phyloP scores from a whole-genome alignment of 2,329 filamentous ascomycete species.

The Neofusicoccum umdonicola region DNA sequence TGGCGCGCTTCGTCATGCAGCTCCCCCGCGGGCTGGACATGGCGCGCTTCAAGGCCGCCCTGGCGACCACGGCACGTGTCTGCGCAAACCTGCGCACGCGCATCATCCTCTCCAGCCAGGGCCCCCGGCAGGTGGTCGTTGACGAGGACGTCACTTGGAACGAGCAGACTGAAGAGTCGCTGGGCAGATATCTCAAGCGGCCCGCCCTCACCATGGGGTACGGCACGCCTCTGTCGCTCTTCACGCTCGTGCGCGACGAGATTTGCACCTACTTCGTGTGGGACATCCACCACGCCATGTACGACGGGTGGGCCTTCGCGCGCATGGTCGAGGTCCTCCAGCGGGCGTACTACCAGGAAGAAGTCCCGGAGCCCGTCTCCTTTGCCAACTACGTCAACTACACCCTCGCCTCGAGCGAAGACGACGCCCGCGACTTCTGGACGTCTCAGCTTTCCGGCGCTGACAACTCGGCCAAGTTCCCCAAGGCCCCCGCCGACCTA shows the following conservation, averaged over 20 bases:
- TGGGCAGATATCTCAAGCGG: background rate
- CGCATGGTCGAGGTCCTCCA: background rate
- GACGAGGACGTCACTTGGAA: background rate
- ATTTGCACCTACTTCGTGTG: background rate
- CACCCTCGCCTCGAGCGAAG: background rate
- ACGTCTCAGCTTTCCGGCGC: background rate
- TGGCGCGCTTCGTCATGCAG: constrained; percentile 36
- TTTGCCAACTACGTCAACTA: background rate
- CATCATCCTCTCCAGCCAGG: background rate
- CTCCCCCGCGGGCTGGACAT: constrained; percentile 24
- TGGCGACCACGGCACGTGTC: background rate
- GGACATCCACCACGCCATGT: background rate
- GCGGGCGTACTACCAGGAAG: background rate
- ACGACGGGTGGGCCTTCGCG: background rate
- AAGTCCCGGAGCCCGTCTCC: background rate
- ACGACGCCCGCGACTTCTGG: background rate
- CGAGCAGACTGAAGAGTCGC: background rate
- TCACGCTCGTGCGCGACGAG: too few relatives aligned
- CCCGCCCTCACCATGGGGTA: too few relatives aligned
- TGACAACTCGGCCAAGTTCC: background rate
- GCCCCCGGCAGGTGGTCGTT: background rate
- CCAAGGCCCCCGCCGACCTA: background rate
- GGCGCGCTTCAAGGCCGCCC: constrained; percentile 11
- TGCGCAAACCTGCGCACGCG: background rate
- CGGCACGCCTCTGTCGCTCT: too few relatives aligned